Conservation (phyloP, 768 basidiomycete species). For the Rhizopogon salebrosus region DNA sequence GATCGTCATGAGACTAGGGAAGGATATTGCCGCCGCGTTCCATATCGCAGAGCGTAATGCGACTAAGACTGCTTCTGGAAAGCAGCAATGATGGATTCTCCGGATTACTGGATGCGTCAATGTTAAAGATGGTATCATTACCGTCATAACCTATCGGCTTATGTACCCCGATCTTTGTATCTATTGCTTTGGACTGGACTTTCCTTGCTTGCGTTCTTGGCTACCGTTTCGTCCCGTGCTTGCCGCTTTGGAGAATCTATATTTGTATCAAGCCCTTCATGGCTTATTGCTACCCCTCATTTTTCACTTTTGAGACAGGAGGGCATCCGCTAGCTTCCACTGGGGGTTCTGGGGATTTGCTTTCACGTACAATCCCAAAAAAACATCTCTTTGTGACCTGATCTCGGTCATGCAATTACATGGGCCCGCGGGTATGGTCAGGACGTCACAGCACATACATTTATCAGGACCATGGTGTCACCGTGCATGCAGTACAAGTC, state of each 20-base stretch:
- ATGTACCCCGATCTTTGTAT: not conserved
- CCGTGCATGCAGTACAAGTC: not conserved
- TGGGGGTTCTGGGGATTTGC: too few species aligned
- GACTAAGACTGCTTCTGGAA: slow-evolving; percentile 27
- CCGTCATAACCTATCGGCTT: not conserved
- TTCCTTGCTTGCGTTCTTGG: not conserved
- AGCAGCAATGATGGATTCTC: slow-evolving; percentile 17
- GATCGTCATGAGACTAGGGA: slow-evolving; percentile 55
- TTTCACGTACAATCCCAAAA: too few species aligned
- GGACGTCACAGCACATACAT: not conserved
- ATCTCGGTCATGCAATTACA: not conserved
- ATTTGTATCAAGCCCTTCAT: too few species aligned
- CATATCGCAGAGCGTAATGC: slow-evolving; percentile 18
- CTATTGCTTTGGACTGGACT: not conserved
- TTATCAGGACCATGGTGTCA: not conserved
- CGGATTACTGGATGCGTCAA: not conserved
- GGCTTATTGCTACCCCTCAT: too few species aligned
- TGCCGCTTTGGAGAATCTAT: not conserved
- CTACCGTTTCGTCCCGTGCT: not conserved
- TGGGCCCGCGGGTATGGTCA: not conserved
- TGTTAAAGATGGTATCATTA: not conserved
- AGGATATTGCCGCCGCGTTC: slow-evolving; percentile 51
- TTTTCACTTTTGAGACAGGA: too few species aligned
- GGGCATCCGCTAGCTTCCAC: too few species aligned
- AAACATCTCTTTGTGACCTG: not conserved